Evolutionary conservation across 495 filamentous ascomycete species (phyloP).

Genomic region (Talaromyces proteolyticus): DNA sequence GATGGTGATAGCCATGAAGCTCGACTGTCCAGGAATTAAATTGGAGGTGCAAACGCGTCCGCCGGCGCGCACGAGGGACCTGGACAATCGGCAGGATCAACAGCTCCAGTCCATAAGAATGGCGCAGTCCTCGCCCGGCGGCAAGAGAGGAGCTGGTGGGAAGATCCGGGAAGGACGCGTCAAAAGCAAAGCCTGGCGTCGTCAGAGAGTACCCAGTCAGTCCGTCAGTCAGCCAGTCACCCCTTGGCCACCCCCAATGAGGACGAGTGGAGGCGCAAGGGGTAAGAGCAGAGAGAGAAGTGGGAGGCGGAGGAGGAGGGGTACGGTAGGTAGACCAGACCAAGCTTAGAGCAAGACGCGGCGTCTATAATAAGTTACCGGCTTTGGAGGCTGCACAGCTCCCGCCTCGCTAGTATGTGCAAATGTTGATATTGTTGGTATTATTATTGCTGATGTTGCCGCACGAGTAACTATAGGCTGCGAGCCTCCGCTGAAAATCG

Average conservation of each 20-base stretch:
- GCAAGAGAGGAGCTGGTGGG: neutral
- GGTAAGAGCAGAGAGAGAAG: neutral
- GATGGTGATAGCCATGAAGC: slow-evolving; percentile 11
- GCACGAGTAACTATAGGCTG: neutral
- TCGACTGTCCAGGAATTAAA: slow-evolving; percentile 4
- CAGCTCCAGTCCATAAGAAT: slow-evolving; percentile 7
- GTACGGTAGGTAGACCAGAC: neutral
- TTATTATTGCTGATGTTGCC: no score
- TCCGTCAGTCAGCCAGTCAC: no score
- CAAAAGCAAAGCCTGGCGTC: neutral
- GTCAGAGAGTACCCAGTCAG: neutral
- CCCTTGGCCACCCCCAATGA: neutral
- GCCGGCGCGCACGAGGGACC: slow-evolving; percentile 7
- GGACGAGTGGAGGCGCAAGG: neutral
- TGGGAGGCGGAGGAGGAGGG: neutral
- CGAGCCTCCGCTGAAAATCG: neutral
- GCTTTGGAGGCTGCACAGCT: no score
- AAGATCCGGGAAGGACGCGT: neutral
- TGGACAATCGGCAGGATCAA: slow-evolving; percentile 8
- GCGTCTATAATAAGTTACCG: no score
- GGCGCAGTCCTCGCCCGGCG: slow-evolving; percentile 4
- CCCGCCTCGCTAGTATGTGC: no score
- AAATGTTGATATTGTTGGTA: no score
- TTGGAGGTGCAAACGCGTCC: slow-evolving; percentile 3
- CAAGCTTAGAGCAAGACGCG: no score